Conservation (phyloP, 169 alveolate species). For the Plasmodium gaboni region DNA sequence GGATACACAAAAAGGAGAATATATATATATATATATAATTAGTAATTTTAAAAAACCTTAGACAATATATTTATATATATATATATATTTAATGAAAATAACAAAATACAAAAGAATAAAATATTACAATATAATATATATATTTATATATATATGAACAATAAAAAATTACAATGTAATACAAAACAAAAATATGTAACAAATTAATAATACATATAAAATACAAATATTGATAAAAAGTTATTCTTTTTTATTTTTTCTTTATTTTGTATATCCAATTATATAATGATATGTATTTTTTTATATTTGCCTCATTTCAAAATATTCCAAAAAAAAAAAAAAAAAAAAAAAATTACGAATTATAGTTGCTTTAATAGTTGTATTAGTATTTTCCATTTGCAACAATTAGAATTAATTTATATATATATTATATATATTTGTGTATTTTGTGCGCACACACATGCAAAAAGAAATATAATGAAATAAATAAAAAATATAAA, state of each 20-base stretch:
- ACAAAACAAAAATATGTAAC: too few species aligned
- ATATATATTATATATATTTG: not conserved
- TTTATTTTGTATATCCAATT: not conserved
- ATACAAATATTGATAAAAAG: too few species aligned
- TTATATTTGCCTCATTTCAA: not conserved
- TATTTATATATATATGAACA: too few species aligned
- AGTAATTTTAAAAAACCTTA: conserved; percentile 15
- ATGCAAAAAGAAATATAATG: not conserved
- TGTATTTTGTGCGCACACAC: conserved; percentile 6
- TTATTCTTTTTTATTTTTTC: not conserved
- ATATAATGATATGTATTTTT: not conserved
- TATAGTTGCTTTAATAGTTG: too few species aligned
- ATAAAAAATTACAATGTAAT: too few species aligned
- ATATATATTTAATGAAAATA: not conserved
- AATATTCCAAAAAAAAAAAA: not conserved
- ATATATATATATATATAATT: conserved; percentile 1
- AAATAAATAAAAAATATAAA: not conserved
- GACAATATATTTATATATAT: conserved; percentile 5
- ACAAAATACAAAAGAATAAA: not conserved
- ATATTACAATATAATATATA: too few species aligned
- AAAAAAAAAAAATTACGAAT: too few species aligned
- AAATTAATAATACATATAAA: too few species aligned
- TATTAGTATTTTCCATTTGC: not conserved
- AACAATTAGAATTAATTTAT: conserved; percentile 3
- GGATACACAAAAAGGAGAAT: conserved; percentile 5